A percentile compares a stretch with the other conserved stretches of the same genome.
phyloP scores from a whole-genome alignment of 75 land plant genomes.

The Chamaecyparis obtusa region DNA sequence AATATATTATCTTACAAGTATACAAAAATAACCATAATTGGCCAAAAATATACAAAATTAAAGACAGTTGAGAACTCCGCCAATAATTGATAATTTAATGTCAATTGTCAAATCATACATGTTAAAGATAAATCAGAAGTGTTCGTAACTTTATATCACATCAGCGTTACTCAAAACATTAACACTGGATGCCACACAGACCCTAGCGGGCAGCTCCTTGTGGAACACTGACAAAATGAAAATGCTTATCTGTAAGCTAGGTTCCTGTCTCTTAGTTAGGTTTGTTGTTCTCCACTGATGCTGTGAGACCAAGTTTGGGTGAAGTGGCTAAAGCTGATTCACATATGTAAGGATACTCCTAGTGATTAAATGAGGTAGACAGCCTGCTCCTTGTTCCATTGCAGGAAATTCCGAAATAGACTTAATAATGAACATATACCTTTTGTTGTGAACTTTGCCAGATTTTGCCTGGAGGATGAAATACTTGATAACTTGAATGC shows the following conservation, averaged over 20 bases:
- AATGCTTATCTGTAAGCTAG: background rate
- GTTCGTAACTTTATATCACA: too few relatives aligned
- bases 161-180: too few relatives aligned
- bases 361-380: background rate
- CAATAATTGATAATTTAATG: too few relatives aligned
- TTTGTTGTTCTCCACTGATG: background rate
- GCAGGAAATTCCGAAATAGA: background rate
- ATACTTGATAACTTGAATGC: background rate
- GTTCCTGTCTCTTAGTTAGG: background rate
- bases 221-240: background rate
- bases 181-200: too few relatives aligned
- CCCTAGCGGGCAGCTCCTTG: too few relatives aligned
- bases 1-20: too few relatives aligned
- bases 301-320: background rate
- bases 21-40: too few relatives aligned
- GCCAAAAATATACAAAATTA: too few relatives aligned
- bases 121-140: too few relatives aligned
- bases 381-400: background rate
- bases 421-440: background rate
- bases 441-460: background rate
- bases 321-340: background rate
- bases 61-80: too few relatives aligned
- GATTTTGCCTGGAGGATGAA: background rate
- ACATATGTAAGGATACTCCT: background rate
- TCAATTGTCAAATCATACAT: too few relatives aligned